These are phyloP conservation scores for Plasmodium adleri DNA, from an alignment of 169 alveolate species.

Conservation along the genomic window DNA sequence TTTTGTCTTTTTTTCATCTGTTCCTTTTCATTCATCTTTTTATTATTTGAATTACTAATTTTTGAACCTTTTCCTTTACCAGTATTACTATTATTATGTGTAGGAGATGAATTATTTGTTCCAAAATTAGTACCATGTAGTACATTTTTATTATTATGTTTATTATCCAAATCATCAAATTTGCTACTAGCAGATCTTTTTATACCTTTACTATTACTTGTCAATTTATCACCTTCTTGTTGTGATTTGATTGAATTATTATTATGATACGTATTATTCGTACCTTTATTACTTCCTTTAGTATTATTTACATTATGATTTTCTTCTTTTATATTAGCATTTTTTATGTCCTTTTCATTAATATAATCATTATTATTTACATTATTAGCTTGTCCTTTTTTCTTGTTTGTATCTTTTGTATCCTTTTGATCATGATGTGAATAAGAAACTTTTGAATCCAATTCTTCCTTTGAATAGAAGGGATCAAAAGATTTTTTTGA, in stretches of 20 bases:
- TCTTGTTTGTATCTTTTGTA: neutral
- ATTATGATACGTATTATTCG: neutral
- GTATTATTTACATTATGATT: neutral
- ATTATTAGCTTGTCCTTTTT: constrained; percentile 13
- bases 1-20: constrained; percentile 22
- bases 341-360: constrained; percentile 12
- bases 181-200: neutral
- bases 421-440: neutral
- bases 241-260: neutral
- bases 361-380: constrained; percentile 6
- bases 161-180: constrained; percentile 15
- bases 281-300: neutral
- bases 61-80: constrained; percentile 53
- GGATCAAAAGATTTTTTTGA: constrained; percentile 40
- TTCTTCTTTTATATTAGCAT: neutral
- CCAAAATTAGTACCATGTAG: constrained; percentile 7
- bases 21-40: constrained; percentile 33
- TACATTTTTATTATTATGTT: constrained; percentile 4
- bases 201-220: neutral
- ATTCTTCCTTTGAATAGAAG: constrained; percentile 58
- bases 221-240: constrained; percentile 12
- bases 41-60: constrained; percentile 17
- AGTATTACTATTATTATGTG: neutral
- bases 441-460: neutral
- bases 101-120: neutral